A percentile compares a stretch with the other conserved stretches of the same genome.
Evolutionary conservation across 2,329 filamentous ascomycete genomes (phyloP).

Genomic region (Aspergillus tubingensis): DNA sequence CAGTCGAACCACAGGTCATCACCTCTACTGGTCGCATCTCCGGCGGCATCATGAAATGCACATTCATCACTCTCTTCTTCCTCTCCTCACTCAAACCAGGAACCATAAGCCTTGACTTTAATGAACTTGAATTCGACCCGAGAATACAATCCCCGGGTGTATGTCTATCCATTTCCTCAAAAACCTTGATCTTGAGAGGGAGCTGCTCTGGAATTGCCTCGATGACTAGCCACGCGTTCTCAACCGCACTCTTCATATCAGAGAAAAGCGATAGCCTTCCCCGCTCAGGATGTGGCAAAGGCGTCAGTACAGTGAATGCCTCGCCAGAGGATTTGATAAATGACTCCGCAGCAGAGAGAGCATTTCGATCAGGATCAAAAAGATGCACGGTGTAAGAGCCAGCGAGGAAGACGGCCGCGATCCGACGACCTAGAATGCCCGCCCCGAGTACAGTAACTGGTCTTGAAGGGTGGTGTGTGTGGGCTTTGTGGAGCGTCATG

Average conservation of each 20-base stretch:
- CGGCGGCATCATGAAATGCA: conserved; percentile 55
- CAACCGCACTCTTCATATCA: conserved; percentile 45
- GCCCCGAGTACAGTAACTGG: conserved; percentile 36
- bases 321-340: conserved; percentile 37
- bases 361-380: conserved; percentile 28
- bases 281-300: conserved; percentile 21
- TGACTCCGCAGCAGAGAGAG: conserved; percentile 26
- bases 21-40: conserved; percentile 50
- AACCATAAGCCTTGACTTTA: conserved; percentile 53
- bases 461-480: neutral
- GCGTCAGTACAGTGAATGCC: conserved; percentile 28
- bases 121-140: conserved; percentile 54
- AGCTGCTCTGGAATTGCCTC: conserved; percentile 56
- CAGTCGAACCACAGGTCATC: conserved; percentile 54
- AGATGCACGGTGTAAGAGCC: conserved; percentile 31
- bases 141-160: conserved; percentile 52
- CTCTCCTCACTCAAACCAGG: conserved; percentile 33
- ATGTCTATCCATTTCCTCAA: conserved; percentile 47
- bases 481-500: neutral
- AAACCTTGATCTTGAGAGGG: conserved; percentile 50
- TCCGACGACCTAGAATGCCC: conserved; percentile 42
- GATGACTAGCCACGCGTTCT: conserved; percentile 55
- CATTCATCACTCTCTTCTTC: conserved; percentile 44
- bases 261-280: conserved; percentile 40
- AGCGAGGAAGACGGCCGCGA: conserved; percentile 32